Evolutionary conservation across 2,329 filamentous ascomycete species (phyloP).

Genomic region (Fusarium guadeloupense): DNA sequence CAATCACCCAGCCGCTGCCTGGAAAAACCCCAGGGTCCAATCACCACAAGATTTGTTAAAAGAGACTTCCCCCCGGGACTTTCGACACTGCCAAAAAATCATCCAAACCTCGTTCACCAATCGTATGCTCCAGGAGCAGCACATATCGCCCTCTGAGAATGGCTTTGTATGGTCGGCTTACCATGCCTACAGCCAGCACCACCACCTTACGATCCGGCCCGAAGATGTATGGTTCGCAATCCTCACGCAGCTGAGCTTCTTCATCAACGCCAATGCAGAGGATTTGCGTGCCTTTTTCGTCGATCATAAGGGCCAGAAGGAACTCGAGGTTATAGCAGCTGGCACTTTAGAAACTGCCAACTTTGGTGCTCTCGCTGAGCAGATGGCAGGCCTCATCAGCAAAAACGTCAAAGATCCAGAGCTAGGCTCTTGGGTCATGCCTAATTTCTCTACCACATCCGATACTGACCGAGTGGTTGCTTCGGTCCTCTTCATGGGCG

Average conservation of each 20-base stretch:
- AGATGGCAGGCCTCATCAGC: not conserved
- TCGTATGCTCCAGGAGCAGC: not conserved
- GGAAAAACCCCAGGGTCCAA: not conserved
- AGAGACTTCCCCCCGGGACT: not conserved
- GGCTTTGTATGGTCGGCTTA: not conserved
- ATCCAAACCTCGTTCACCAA: not conserved
- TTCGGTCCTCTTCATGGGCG: conserved; percentile 60
- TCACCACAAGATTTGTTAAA: not conserved
- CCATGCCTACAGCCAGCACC: not conserved
- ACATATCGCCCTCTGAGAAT: not conserved
- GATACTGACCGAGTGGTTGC: conserved; percentile 54
- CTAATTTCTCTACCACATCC: conserved; percentile 61
- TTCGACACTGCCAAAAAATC: not conserved
- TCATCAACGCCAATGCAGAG: not conserved
- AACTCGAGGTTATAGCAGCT: not conserved
- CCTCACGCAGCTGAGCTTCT: not conserved
- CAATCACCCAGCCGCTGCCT: not conserved
- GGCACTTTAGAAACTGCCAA: not conserved
- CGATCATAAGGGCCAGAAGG: conserved; percentile 1
- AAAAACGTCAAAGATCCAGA: conserved; percentile 1
- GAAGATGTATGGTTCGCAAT: not conserved
- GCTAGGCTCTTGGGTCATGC: conserved; percentile 51
- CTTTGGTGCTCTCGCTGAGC: not conserved
- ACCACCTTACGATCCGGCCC: not conserved
- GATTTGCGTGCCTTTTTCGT: conserved; percentile 27